Conservation (phyloP, 2,329 filamentous ascomycete genomes). For the Leptographium flavum region DNA sequence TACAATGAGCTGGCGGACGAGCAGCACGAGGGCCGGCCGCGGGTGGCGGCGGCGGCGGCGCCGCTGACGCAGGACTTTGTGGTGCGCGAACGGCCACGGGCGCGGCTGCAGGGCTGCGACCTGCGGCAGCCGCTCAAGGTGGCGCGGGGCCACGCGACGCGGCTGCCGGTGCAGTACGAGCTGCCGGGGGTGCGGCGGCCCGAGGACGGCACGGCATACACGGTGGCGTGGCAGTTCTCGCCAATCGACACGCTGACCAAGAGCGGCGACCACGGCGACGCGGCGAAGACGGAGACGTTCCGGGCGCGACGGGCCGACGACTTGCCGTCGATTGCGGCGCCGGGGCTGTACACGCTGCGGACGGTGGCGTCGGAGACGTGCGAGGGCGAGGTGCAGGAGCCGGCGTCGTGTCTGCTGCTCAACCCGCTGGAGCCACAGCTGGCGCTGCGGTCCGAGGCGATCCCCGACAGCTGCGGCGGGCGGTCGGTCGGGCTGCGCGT, state of each 20-base stretch:
- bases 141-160: slow-evolving; percentile 54
- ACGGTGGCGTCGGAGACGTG: slow-evolving; percentile 71
- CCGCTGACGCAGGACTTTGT: slow-evolving; percentile 62
- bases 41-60: slow-evolving; percentile 22
- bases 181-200: slow-evolving; percentile 45
- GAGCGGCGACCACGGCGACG: slow-evolving; percentile 53
- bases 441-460: slow-evolving; percentile 59
- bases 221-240: slow-evolving; percentile 69
- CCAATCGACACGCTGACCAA: slow-evolving; percentile 54
- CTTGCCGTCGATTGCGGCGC: slow-evolving; percentile 53
- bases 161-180: slow-evolving; percentile 58
- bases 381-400: slow-evolving; percentile 78
- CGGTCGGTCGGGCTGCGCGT: slow-evolving; percentile 85
- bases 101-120: slow-evolving; percentile 62
- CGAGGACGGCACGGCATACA: slow-evolving; percentile 35
- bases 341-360: slow-evolving; percentile 77
- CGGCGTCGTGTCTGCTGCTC: slow-evolving; percentile 79
- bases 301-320: slow-evolving; percentile 48
- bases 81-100: slow-evolving; percentile 74
- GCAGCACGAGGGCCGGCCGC: slow-evolving; percentile 41
- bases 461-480: slow-evolving; percentile 89
- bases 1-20: slow-evolving; percentile 58
- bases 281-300: slow-evolving; percentile 42
- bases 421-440: slow-evolving; percentile 83
- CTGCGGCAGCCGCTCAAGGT: slow-evolving; percentile 69